Conservation (phyloP, 2,329 filamentous ascomycete species). For the Cryphonectria naterciae region DNA sequence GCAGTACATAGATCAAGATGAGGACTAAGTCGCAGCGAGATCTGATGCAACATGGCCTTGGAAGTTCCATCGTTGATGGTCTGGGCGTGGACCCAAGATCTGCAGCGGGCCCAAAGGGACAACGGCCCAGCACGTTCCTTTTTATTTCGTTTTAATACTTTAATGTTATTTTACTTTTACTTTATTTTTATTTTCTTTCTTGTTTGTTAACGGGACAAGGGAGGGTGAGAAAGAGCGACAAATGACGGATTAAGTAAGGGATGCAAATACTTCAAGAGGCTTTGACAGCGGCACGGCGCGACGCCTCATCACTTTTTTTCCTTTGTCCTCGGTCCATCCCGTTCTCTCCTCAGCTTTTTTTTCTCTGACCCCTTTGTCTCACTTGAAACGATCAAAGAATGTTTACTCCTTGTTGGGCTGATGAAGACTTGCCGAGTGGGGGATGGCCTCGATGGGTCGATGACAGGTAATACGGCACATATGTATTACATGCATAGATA, state of each 20-base stretch:
- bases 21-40: background rate
- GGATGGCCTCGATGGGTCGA: background rate
- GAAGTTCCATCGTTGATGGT: no score
- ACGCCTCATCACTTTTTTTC: background rate
- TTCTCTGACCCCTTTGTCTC: background rate
- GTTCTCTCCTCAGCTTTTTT: background rate
- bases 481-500: background rate
- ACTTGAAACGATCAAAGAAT: background rate
- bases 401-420: background rate
- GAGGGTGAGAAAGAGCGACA: background rate
- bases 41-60: background rate
- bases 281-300: conserved; percentile 5
- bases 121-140: background rate
- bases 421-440: background rate
- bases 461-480: background rate
- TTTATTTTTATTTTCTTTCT: background rate
- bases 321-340: background rate
- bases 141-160: background rate
- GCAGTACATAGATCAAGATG: background rate
- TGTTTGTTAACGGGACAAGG: background rate
- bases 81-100: background rate
- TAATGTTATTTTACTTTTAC: background rate
- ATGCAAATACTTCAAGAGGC: background rate
- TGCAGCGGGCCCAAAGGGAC: background rate
- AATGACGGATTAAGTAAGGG: background rate